Evolutionary conservation across 2,329 filamentous ascomycete species (phyloP).

Genomic region (Alternaria longipes): DNA sequence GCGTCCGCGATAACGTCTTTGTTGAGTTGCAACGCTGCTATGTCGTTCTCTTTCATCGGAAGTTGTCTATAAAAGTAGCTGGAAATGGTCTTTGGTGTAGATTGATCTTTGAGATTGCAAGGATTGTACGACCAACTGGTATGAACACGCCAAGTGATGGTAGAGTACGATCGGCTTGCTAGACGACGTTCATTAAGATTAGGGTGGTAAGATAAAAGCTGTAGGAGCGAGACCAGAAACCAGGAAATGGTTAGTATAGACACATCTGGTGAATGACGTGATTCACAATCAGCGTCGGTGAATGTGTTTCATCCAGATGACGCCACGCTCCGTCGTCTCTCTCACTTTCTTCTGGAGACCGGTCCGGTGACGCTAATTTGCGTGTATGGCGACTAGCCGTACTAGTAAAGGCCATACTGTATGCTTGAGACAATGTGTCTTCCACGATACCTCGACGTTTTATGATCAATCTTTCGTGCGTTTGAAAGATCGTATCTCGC

Average conservation of each 20-base stretch:
- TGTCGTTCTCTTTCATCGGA: background rate
- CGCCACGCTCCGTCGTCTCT: background rate
- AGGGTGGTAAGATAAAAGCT: background rate
- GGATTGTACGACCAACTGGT: background rate
- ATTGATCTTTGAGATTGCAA: accelerated
- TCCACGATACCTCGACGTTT: background rate
- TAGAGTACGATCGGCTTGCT: background rate
- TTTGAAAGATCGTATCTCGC: background rate
- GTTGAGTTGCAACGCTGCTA: background rate
- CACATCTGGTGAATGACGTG: background rate
- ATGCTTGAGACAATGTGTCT: background rate
- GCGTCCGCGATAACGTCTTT: background rate
- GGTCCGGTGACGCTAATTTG: background rate
- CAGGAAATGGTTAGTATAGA: background rate
- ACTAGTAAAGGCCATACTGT: background rate
- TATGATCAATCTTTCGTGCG: no score
- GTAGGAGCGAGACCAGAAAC: background rate
- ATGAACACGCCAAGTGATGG: accelerated
- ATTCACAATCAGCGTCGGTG: background rate
- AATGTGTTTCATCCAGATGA: background rate
- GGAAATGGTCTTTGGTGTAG: background rate
- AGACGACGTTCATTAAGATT: no score
- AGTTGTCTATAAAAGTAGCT: background rate
- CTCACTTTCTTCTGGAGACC: background rate
- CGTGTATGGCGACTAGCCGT: background rate